phyloP scores from a whole-genome alignment of 2,329 filamentous ascomycete genomes.

The Aspergillus viridinutans region DNA sequence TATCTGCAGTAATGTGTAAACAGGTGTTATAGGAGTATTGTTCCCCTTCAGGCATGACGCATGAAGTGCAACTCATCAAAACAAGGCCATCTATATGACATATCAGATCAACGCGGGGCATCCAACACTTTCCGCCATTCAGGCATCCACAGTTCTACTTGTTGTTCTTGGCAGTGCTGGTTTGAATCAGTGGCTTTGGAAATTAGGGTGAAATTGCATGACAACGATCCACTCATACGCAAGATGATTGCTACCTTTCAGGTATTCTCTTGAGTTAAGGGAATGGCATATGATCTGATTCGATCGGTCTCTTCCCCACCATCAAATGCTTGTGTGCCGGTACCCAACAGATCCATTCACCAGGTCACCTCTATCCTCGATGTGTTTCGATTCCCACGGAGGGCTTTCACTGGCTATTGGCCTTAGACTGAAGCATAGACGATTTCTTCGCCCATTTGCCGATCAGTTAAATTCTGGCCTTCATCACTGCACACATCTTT shows the following conservation, averaged over 20 bases:
- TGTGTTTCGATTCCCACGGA: not conserved
- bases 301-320: not conserved
- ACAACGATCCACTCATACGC: not conserved
- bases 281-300: not conserved
- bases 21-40: not conserved
- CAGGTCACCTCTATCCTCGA: not conserved
- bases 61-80: not conserved
- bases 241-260: not conserved
- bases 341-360: not conserved
- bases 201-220: not conserved
- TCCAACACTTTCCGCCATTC: not conserved
- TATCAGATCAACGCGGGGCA: not conserved
- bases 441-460: not conserved
- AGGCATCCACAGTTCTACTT: not conserved
- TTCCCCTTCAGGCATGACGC: not conserved
- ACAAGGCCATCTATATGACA: not conserved
- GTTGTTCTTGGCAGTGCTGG: not conserved
- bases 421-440: not conserved
- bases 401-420: not conserved
- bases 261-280: not conserved
- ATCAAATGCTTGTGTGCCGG: constrained; percentile 1
- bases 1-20: not conserved
- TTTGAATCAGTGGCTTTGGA: not conserved
- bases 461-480: not conserved
- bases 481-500: not conserved